phyloP scores from a whole-genome alignment of 768 basidiomycete genomes.

The Heimioporus sp. region DNA sequence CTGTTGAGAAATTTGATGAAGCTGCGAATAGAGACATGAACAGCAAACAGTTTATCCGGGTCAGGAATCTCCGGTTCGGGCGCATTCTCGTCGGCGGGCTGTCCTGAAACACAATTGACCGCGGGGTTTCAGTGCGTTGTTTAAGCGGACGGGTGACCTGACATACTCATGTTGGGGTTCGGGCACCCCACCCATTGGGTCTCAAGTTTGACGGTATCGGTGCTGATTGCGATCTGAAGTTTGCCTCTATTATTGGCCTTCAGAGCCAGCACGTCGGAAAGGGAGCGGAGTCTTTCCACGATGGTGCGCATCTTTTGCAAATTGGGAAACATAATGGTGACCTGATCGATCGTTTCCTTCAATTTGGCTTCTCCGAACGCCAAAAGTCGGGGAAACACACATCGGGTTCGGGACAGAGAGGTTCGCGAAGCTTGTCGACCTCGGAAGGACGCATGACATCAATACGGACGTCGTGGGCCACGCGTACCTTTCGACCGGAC shows the following conservation, averaged over 20 bases:
- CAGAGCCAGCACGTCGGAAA: conserved; percentile 68
- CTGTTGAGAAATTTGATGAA: conserved; percentile 81
- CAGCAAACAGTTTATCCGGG: conserved; percentile 57
- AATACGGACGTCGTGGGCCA: conserved; percentile 80
- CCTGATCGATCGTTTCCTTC: conserved; percentile 38
- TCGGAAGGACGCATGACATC: conserved; percentile 78
- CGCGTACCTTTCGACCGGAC: conserved; percentile 60
- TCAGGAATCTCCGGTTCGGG: conserved; percentile 42
- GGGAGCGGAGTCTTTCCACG: conserved; percentile 66
- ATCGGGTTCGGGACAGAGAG: conserved; percentile 83
- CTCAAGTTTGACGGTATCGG: conserved; percentile 74
- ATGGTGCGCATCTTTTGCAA: conserved; percentile 76
- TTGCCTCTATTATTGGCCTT: conserved; percentile 65
- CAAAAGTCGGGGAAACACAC: conserved; percentile 41
- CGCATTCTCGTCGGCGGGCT: conserved; percentile 32
- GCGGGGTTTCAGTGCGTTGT: not conserved
- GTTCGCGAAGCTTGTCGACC: conserved; percentile 69
- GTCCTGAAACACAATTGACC: conserved; percentile 15
- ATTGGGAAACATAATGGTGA: conserved; percentile 75
- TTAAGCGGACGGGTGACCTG: not conserved
- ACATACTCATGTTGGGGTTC: conserved; percentile 55
- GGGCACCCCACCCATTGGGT: conserved; percentile 76
- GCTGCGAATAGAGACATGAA: conserved; percentile 68
- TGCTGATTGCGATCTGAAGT: conserved; percentile 52
- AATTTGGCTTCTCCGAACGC: not conserved